Percentiles rank a stretch among this genome's conserved stretches.
These are phyloP conservation scores for Aspergillus costaricaensis DNA, from an alignment of 2,329 filamentous ascomycete genomes.

Conservation along the genomic window DNA sequence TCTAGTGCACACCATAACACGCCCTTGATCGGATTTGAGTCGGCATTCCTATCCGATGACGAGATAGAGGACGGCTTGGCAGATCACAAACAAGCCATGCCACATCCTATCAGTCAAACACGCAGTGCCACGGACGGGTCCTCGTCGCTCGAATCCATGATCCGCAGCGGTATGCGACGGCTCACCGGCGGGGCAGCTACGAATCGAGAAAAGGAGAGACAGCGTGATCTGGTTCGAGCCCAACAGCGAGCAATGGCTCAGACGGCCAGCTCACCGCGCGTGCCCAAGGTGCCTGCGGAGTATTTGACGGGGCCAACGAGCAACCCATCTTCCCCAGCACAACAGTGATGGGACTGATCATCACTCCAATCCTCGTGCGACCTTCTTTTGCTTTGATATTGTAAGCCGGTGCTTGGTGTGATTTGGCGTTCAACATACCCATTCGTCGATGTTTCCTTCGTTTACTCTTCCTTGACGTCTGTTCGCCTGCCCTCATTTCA, in stretches of 20 bases:
- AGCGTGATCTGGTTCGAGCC: constrained; percentile 45
- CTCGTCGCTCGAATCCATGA: constrained; percentile 49
- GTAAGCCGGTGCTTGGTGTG: background rate
- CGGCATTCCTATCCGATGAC: constrained; percentile 72
- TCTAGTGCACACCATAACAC: constrained; percentile 57
- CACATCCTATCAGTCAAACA: constrained; percentile 26
- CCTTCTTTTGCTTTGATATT: background rate
- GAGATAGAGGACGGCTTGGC: constrained; percentile 77
- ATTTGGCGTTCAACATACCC: constrained; percentile 11
- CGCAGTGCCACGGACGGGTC: constrained; percentile 43
- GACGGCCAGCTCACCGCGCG: constrained; percentile 44
- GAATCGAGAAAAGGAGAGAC: constrained; percentile 47
- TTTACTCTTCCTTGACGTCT: background rate
- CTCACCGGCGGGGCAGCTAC: constrained; percentile 47
- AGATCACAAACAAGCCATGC: constrained; percentile 53
- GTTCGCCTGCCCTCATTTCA: constrained; percentile 2
- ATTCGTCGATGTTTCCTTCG: constrained; percentile 7
- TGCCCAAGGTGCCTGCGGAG: constrained; percentile 51
- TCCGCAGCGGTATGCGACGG: constrained; percentile 50
- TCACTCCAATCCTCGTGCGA: background rate
- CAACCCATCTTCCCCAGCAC: constrained; percentile 39
- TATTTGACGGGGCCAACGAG: constrained; percentile 45
- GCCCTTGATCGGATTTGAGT: constrained; percentile 49
- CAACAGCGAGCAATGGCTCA: constrained; percentile 45
- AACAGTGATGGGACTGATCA: constrained; percentile 2